Evolutionary conservation across 108 stramenopile genomes (phyloP).

Genomic region (Schizochytrium sp.): DNA sequence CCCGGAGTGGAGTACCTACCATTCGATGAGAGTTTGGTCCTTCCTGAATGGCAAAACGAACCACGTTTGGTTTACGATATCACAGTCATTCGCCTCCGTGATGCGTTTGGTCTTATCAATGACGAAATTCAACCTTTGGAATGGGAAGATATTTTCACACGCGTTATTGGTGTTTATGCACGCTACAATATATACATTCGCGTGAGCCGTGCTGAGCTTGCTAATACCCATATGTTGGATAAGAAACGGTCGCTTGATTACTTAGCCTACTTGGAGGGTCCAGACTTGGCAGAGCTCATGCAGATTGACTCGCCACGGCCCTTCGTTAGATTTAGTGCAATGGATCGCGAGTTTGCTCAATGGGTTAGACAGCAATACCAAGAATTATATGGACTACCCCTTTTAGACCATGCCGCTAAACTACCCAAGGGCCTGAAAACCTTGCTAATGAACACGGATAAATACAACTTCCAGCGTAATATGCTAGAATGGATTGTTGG

Average conservation of each 20-base stretch:
- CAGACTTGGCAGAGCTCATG: not conserved
- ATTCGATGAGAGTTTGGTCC: slow-evolving; percentile 35
- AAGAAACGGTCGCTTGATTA: slow-evolving; percentile 45
- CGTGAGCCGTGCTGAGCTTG: slow-evolving; percentile 36
- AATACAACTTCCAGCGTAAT: slow-evolving; percentile 51
- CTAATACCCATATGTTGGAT: slow-evolving; percentile 12
- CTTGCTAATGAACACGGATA: not conserved
- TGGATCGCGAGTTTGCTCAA: not conserved
- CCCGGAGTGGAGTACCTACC: not conserved
- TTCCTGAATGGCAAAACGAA: not conserved
- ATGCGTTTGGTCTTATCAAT: slow-evolving; percentile 24
- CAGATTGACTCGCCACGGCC: not conserved
- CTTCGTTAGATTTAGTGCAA: not conserved
- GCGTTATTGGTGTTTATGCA: slow-evolving; percentile 10
- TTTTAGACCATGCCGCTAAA: not conserved
- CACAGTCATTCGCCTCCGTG: slow-evolving; percentile 34
- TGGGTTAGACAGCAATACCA: not conserved
- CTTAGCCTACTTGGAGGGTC: slow-evolving; percentile 41
- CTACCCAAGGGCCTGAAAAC: slow-evolving; percentile 13
- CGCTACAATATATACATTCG: slow-evolving; percentile 14
- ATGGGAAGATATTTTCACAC: slow-evolving; percentile 24
- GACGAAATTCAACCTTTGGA: not conserved
- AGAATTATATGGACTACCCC: not conserved
- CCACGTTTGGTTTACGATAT: slow-evolving; percentile 51
- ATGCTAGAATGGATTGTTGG: slow-evolving; percentile 54